Evolutionary conservation across 176 grass and related monocot genomes (phyloP).

Genomic region (Triticum dicoccoides): DNA sequence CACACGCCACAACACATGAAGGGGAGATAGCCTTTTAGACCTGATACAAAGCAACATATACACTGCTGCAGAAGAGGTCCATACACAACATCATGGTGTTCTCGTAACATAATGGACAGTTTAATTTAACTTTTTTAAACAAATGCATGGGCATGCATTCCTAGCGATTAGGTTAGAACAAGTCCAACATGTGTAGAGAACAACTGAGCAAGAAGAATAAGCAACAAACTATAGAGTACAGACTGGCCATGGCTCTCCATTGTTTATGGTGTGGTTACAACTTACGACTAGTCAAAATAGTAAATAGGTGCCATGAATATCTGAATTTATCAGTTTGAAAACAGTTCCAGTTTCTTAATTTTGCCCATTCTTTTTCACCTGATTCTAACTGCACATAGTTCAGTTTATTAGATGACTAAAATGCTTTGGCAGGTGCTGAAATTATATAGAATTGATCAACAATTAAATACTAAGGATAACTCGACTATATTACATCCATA

Average conservation of each 20-base stretch:
- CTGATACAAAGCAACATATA: background rate
- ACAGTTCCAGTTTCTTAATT: constrained; percentile 73
- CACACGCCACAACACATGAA: background rate
- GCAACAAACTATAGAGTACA: background rate
- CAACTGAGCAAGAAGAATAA: background rate
- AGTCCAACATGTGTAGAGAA: background rate
- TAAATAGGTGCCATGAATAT: background rate
- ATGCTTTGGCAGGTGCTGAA: background rate
- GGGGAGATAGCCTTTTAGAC: background rate
- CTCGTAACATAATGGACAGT: background rate
- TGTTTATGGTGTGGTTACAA: background rate
- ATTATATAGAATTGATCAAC: background rate
- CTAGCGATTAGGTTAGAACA: background rate
- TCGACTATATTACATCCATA: too few relatives aligned
- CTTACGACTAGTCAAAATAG: background rate
- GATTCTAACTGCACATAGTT: constrained; percentile 63
- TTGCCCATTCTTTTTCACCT: constrained; percentile 64
- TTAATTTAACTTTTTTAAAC: background rate
- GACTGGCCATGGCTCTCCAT: background rate
- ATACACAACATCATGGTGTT: background rate
- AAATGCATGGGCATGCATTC: background rate
- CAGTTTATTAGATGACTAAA: background rate
- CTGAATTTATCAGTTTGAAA: constrained; percentile 57
- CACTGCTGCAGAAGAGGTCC: background rate
- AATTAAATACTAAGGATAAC: background rate